These are phyloP conservation scores for Lindgomyces ingoldianus DNA, from an alignment of 495 filamentous ascomycete genomes.

Conservation along the genomic window DNA sequence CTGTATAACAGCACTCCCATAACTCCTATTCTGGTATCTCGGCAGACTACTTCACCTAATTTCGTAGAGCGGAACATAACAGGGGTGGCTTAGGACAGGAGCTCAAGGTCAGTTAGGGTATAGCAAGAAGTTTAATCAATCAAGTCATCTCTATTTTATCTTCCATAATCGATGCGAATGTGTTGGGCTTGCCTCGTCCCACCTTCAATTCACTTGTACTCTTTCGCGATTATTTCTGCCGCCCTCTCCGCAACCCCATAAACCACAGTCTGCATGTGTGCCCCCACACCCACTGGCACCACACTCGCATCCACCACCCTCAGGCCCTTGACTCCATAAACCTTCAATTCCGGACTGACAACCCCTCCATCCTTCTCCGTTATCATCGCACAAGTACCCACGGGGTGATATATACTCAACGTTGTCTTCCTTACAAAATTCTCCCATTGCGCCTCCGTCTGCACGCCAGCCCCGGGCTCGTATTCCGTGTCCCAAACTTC, in stretches of 20 bases:
- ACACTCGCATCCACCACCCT: conserved; percentile 32
- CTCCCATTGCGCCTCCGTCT: conserved; percentile 6
- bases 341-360: conserved; percentile 21
- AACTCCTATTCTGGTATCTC: no score
- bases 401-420: conserved; percentile 21
- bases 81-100: no score
- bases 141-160: no score
- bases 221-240: conserved; percentile 15
- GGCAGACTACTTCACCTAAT: no score
- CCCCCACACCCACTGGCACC: conserved; percentile 10
- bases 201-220: conserved; percentile 2
- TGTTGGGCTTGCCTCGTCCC: not conserved
- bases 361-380: conserved; percentile 10
- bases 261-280: conserved; percentile 17
- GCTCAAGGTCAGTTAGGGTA: no score
- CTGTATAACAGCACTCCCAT: no score
- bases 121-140: no score
- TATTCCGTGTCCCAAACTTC: conserved; percentile 3
- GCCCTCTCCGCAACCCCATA: conserved; percentile 32
- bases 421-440: not conserved
- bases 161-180: no score
- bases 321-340: conserved; percentile 17
- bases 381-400: conserved; percentile 24
- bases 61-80: no score
- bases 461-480: conserved; percentile 4